These are phyloP conservation scores for Cryptosporidium viatorum DNA, from an alignment of 169 alveolate species.

Conservation along the genomic window DNA sequence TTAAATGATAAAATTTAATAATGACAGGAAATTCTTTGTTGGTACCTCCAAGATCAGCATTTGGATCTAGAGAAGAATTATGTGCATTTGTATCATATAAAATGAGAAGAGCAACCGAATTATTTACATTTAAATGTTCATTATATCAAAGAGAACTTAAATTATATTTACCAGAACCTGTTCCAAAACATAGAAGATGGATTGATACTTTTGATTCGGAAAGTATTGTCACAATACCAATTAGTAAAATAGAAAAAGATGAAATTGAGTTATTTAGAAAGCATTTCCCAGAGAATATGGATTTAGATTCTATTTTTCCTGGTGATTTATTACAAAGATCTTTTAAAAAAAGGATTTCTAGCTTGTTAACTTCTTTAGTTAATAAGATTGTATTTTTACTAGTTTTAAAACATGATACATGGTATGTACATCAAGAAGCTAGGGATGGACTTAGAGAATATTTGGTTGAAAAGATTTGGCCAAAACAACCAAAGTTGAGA, in stretches of 20 bases:
- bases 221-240: conserved; percentile 67
- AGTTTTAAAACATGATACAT: conserved; percentile 60
- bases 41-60: conserved; percentile 73
- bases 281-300: conserved; percentile 54
- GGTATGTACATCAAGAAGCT: conserved; percentile 76
- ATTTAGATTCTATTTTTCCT: conserved; percentile 60
- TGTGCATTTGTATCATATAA: conserved; percentile 74
- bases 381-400: conserved; percentile 61
- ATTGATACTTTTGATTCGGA: conserved; percentile 74
- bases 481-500: conserved; percentile 69
- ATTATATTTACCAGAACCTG: conserved; percentile 68
- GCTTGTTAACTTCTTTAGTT: conserved; percentile 54
- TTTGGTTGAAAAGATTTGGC: conserved; percentile 64
- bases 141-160: conserved; percentile 68
- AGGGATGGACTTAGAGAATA: conserved; percentile 72
- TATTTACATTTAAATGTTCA: conserved; percentile 70
- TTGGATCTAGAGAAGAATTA: conserved; percentile 62
- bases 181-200: conserved; percentile 75
- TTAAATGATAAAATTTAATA: neutral
- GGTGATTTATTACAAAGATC: conserved; percentile 66
- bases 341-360: conserved; percentile 64
- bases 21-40: conserved; percentile 31
- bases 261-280: conserved; percentile 62
- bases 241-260: conserved; percentile 64
- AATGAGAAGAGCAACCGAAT: conserved; percentile 73